Base-by-base conservation (phyloP, 1,284 basidiomycete genomes). In the Schizophyllum amplum region DNA sequence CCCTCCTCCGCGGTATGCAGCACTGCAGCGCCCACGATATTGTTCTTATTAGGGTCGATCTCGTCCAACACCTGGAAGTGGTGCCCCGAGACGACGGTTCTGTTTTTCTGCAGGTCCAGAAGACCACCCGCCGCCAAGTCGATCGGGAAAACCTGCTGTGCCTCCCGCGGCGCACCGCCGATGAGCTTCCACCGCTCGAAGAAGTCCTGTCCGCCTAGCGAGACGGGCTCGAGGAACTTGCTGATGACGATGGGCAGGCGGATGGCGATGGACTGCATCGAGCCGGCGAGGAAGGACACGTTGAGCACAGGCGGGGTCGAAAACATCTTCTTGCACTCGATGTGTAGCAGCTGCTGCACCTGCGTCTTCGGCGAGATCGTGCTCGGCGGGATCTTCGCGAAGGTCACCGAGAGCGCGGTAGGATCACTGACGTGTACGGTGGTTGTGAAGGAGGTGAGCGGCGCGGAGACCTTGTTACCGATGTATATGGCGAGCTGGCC, bases 131-230 rank as follows among this genome's bases (percentile, higher is more conserved):
- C 75, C 46, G 82, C 82, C 24, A 97, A 74, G 49, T 76, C 73
- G 63, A 98, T 87, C 0, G 88, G 82, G 72, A 98, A 97, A 60
- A 99, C 83, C 59, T 75, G 74, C 71, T 99, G 97, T 20, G 90
- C 83, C 74, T 99, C 97, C 56, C 94, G 81, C 23, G 94, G 94
- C 24, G 95, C 80, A 1, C 94, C 94, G 20, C 96, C 96, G 58
- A 99, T 98, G 65, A 98, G 76, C 71, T 94, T 94, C 97, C 97
- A 99, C 55, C 97, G 80, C 71, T 98, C 95, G 71, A 99, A 99
- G 79, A 99, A 99, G 63, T 96, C 91, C 0, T 81, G 75, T 59
- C 83, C 78, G 15, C 82, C 85, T 42, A 99, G 81, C 65, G 86
- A 87, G 56, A 98, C 94, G 42, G 91, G 91, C 68, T 98, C 95